Evolutionary conservation across 805 yeast species (phyloP), one percentile per base, ranked within the genome.

Genomic region (Kodamaea fukazawae): DNA sequence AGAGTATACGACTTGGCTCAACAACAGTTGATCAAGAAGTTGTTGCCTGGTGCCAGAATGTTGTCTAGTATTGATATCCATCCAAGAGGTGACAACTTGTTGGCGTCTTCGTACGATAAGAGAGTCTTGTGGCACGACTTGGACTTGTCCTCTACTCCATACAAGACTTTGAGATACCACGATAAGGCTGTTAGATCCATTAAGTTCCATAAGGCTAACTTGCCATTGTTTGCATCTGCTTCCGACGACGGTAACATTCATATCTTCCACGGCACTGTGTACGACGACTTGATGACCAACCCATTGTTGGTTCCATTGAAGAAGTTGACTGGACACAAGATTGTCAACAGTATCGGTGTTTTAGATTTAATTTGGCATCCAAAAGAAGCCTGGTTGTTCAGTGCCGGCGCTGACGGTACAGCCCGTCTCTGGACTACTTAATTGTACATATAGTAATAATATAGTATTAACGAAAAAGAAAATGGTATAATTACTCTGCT

Each of bases 71-170:
- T 93, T 57, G 98, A 90, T 59, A 83, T 93, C 37, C 98, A 93
- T 63, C 97, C 98, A 43, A 75, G 95, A 49, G 99, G 99, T 41
- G 98, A 93, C 61, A 90, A 93, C 56, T 79, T 93, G 38, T 66
- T 93, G 47, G 96, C 96, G 10, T 86, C 91, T 6, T 88, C 97
- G 2, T 93, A 78, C 61, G 99, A 93, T 63, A 89, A 90, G 73
- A 78, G 97, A 51, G 95, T 93, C 4, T 75, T 90, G 49, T 93
- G 99, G 99, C 98, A 91, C 57, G 99, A 93, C 72, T 69, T 91
- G 57, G 99, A 93, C 62, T 73, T 95, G 46, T 73, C 86, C 32
- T 71, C 76, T 41, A 87, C 95, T 35, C 99, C 99, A 22, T 93
- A 89, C 71, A 93, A 95, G 72, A 91, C 96, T 0, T 73, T 93